Evolutionary conservation across 176 grass and related monocot species (phyloP).

Genomic region (Alloteropsis semialata): DNA sequence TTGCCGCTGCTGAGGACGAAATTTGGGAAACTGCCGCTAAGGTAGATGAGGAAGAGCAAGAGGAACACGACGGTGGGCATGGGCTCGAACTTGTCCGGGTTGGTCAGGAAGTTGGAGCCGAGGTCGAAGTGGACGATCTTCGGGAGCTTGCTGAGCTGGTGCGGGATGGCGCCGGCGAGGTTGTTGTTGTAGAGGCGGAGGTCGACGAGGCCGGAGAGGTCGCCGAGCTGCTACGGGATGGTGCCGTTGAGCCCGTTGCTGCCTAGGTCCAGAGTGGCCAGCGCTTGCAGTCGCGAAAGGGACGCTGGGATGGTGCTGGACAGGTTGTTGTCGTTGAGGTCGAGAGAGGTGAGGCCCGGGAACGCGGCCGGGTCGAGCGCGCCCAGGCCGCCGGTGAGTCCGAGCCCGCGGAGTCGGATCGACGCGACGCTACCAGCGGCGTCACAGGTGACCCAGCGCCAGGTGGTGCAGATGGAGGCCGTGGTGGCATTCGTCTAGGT

Average conservation of each 20-base stretch:
- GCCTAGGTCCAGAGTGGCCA: slow-evolving; percentile 56
- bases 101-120: slow-evolving; percentile 36
- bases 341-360: slow-evolving; percentile 31
- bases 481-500: slow-evolving; percentile 26
- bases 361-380: slow-evolving; percentile 35
- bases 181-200: slow-evolving; percentile 62
- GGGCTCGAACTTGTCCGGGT: slow-evolving; percentile 29
- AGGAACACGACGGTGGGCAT: slow-evolving; percentile 59
- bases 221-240: background rate
- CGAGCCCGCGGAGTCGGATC: slow-evolving; percentile 17
- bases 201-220: slow-evolving; percentile 43
- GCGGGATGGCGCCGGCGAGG: slow-evolving; percentile 45
- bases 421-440: background rate
- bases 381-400: slow-evolving; percentile 35
- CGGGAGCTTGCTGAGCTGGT: slow-evolving; percentile 49
- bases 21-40: slow-evolving; percentile 35
- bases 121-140: slow-evolving; percentile 49
- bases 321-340: slow-evolving; percentile 66
- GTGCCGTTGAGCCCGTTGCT: slow-evolving; percentile 38
- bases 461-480: slow-evolving; percentile 29
- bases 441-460: slow-evolving; percentile 47
- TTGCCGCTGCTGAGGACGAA: slow-evolving; percentile 44
- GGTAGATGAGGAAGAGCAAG: slow-evolving; percentile 50
- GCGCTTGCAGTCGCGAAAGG: slow-evolving; percentile 35
- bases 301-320: slow-evolving; percentile 39